Percentiles rank a stretch among this genome's conserved stretches.
These are phyloP conservation scores for Rubus idaeus DNA, from an alignment of 306 rosid genomes.

Conservation along the genomic window DNA sequence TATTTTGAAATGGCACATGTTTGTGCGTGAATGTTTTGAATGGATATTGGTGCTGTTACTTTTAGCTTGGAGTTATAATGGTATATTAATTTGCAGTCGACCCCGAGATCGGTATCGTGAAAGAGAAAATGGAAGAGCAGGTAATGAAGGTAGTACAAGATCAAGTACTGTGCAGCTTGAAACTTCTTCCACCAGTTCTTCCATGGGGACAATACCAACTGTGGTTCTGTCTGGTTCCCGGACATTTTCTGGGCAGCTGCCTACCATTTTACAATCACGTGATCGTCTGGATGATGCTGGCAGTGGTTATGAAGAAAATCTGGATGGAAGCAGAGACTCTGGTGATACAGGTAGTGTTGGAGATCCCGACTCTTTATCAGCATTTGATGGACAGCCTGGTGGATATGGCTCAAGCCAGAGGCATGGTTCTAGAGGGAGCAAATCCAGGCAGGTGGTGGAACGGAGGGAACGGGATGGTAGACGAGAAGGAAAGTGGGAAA, in stretches of 20 bases:
- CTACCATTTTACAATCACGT: slow-evolving; percentile 84
- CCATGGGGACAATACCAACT: slow-evolving; percentile 51
- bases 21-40: background rate
- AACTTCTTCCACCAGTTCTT: slow-evolving; percentile 49
- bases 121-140: slow-evolving; percentile 82
- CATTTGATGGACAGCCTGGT: slow-evolving; percentile 71
- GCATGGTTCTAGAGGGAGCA: slow-evolving; percentile 78
- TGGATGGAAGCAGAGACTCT: slow-evolving; percentile 88
- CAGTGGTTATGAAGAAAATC: slow-evolving; percentile 74
- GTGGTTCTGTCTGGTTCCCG: slow-evolving; percentile 73
- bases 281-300: slow-evolving; percentile 74
- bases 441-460: slow-evolving; percentile 73
- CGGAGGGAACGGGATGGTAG: slow-evolving; percentile 80
- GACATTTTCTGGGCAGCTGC: slow-evolving; percentile 67
- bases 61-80: slow-evolving; percentile 7
- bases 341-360: slow-evolving; percentile 87
- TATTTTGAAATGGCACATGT: background rate
- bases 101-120: slow-evolving; percentile 90
- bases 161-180: slow-evolving; percentile 60
- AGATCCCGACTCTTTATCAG: slow-evolving; percentile 73
- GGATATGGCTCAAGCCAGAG: slow-evolving; percentile 75
- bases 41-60: background rate
- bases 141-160: slow-evolving; percentile 69
- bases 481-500: slow-evolving; percentile 97
- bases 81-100: slow-evolving; percentile 49